Evolutionary conservation across 306 rosid genomes (phyloP).

Genomic region (Prosopis cineraria): DNA sequence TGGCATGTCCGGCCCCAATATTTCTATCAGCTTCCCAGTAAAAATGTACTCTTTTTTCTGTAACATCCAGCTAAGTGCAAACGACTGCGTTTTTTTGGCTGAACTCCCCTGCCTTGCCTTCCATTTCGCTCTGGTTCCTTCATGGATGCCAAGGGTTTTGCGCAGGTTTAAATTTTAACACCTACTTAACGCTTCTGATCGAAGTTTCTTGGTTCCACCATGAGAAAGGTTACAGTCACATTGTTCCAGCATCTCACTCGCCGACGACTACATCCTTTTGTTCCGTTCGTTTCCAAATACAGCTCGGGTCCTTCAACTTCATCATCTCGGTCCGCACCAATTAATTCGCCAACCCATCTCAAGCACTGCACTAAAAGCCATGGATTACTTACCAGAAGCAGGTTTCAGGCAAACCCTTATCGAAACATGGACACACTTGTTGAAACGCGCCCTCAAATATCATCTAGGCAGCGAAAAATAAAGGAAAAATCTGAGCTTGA

Average conservation of each 20-base stretch:
- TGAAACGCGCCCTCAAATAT: constrained; percentile 45
- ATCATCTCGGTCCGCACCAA: constrained; percentile 36
- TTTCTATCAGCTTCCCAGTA: no score
- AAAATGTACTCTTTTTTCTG: no score
- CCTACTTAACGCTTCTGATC: neutral
- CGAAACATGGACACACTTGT: constrained; percentile 62
- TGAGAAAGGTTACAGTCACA: constrained; percentile 64
- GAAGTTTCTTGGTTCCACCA: constrained; percentile 24
- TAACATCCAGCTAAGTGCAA: no score
- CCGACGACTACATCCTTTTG: constrained; percentile 31
- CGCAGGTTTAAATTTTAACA: constrained; percentile 53
- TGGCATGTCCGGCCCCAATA: no score
- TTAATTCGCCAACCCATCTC: constrained; percentile 37
- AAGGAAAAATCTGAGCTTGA: constrained; percentile 68
- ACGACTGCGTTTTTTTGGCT: constrained; percentile 1
- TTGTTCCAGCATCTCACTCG: constrained; percentile 51
- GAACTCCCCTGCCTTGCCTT: neutral
- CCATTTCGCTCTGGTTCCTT: neutral
- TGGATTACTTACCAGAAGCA: constrained; percentile 41
- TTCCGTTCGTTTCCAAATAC: constrained; percentile 37
- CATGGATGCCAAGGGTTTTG: constrained; percentile 47
- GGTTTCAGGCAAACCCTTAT: constrained; percentile 47
- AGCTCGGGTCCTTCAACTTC: constrained; percentile 34
- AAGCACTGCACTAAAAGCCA: constrained; percentile 45
- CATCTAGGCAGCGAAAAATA: constrained; percentile 71